These are phyloP conservation scores for Didymella pinodella DNA, from an alignment of 2,329 filamentous ascomycete genomes.

Conservation along the genomic window DNA sequence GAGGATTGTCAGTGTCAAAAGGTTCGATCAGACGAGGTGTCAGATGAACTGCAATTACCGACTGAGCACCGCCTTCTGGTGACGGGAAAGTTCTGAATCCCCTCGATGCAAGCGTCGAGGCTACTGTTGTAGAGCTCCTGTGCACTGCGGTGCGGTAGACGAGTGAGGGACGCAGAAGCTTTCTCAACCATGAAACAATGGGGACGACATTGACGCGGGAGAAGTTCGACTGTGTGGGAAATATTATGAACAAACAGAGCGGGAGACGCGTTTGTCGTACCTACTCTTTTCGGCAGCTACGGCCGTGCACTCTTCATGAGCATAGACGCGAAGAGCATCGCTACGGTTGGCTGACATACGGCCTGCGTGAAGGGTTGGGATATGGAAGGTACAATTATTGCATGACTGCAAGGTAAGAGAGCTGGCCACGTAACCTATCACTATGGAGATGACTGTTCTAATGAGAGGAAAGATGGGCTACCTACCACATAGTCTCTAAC, in stretches of 20 bases:
- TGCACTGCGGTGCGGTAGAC: slow-evolving; percentile 17
- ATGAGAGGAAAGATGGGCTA: background rate
- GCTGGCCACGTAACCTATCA: background rate
- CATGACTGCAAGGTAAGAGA: background rate
- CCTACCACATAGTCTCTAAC: background rate
- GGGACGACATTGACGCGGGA: background rate
- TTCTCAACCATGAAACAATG: slow-evolving; percentile 22
- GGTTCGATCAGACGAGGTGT: slow-evolving; percentile 4
- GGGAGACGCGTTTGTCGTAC: background rate
- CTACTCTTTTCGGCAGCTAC: background rate
- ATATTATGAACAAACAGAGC: background rate
- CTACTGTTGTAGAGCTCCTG: slow-evolving; percentile 21
- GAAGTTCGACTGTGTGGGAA: background rate
- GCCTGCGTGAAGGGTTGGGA: background rate
- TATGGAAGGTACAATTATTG: background rate
- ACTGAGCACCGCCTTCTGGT: background rate
- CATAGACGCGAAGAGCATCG: background rate
- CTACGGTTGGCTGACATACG: background rate
- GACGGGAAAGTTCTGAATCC: slow-evolving; percentile 27
- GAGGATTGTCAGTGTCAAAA: slow-evolving; percentile 3
- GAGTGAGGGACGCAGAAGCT: background rate
- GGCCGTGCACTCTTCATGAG: background rate
- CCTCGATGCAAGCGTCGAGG: slow-evolving; percentile 31
- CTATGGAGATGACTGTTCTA: background rate
- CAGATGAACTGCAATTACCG: slow-evolving; percentile 9